Evolutionary conservation across 2,329 filamentous ascomycete species (phyloP), one percentile per base, ranked within the genome.

Genomic region (Trichocomaceae sp.): DNA sequence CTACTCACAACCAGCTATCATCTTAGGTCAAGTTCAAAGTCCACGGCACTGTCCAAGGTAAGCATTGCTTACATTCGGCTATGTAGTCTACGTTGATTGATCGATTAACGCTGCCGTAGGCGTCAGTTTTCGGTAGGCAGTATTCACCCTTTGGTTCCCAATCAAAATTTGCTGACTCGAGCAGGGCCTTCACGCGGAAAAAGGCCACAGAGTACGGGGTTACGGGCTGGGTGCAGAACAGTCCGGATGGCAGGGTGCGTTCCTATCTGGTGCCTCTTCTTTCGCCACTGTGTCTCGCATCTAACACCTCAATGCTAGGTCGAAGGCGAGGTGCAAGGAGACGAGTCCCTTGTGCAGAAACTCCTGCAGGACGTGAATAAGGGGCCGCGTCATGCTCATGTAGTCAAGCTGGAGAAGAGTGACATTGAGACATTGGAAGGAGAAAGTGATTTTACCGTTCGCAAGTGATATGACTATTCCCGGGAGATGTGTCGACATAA

Each of bases 291-390:
- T 42, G 41, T 44, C 7, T n/a, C 15, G 2, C n/a, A 5, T n/a
- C 42, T 39, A 49, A 48, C 22, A 52, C 6, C 15, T 13, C 29
- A 44, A 54, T 61, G 23, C 7, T 7, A 96, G 89, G 91, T 97
- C 47, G 83, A 89, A 66, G 92, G 92, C 23, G 91, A 96, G 73
- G 90, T 86, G 5, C 92, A 97, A 68, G 91, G 90, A 29, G 77
- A 81, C 1, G 78, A 84, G 1, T 79, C 83, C 0, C 72, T 79
- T 2, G 69, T 97, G 23, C 72, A 83, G 51, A 80, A 83, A 54
- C 86, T 96, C 60, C 73, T 95, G 35, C 82, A 86, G 61, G 84
- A 89, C 59, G 75, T 96, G 47, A 80, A 90, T 64, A 79, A 83
- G 51, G 92, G 92, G 0, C 91, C 91, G 0, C 75, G 78, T 1